Conservation (phyloP, 2,329 filamentous ascomycete species). For the Laburnicola sp. region DNA sequence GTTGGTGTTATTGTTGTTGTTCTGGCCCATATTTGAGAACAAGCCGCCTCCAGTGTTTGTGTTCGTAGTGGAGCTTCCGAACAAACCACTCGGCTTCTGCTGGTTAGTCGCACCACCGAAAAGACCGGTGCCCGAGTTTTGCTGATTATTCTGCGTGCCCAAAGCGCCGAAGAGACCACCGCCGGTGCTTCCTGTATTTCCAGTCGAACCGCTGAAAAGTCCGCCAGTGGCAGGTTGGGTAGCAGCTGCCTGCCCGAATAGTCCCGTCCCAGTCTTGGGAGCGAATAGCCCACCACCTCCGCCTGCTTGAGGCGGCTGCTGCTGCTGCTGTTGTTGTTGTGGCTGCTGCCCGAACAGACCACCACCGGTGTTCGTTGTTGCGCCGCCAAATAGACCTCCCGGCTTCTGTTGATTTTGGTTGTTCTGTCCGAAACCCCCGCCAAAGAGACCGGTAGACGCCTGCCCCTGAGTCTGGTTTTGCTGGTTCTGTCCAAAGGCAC, state of each 20-base stretch:
- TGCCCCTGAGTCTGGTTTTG: conserved; percentile 28
- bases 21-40: conserved; percentile 50
- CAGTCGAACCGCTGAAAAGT: conserved; percentile 36
- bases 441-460: conserved; percentile 48
- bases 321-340: conserved; percentile 20
- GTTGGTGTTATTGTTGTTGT: conserved; percentile 36
- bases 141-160: conserved; percentile 36
- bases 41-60: conserved; percentile 50
- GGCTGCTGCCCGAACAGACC: conserved; percentile 16
- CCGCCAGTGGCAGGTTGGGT: conserved; percentile 21
- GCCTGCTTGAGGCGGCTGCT: too few species aligned
- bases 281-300: conserved; percentile 55
- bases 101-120: conserved; percentile 49
- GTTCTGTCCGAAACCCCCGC: conserved; percentile 42
- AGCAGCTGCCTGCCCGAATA: conserved; percentile 47
- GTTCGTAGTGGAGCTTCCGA: conserved; percentile 43
- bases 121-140: conserved; percentile 35
- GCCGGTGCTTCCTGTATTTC: conserved; percentile 20
- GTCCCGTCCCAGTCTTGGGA: conserved; percentile 38
- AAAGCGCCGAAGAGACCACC: conserved; percentile 42
- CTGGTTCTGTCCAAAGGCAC: conserved; percentile 40
- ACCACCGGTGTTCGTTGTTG: neutral
- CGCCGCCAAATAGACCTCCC: conserved; percentile 38
- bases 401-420: conserved; percentile 47
- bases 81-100: conserved; percentile 50